Evolutionary conservation across 768 basidiomycete species (phyloP), one percentile per base, ranked within the genome.

Genomic region (Boletus patriciae): DNA sequence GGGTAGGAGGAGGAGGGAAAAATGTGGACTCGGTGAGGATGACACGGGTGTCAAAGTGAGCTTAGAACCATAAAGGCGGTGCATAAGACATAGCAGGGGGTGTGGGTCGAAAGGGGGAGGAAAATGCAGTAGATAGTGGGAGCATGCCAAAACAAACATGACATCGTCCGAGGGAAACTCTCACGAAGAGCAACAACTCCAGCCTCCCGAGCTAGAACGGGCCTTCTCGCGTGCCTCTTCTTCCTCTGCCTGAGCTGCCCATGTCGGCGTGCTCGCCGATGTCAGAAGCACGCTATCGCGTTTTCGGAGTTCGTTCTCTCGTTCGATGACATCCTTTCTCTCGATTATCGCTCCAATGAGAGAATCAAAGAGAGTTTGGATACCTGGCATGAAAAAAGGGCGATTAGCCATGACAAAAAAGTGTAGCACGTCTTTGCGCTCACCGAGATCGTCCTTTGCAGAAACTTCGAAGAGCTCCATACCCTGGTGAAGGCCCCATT

Each of bases 381-480:
- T 88, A 52, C 94, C 94, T 94, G 54, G 19, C 50, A 60, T 27
- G 49, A 31, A 29, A 37, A 54, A 11, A 16, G 25, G 57, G n/a
- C 12, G 33, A 23, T 65, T 33, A 63, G 50, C 40, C 55, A 44
- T 61, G 54, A 54, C 58, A 66, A 58, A 47, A 12, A 10, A 54
- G 25, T 2, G 3, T 27, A 49, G 18, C 33, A 50, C 19, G 27
- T 46, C 38, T 40, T 33, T 27, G 19, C 23, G 18, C 64, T 60
- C 59, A 94, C 93, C 94, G 33, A 75, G 66, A 66, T 91, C 88
- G 64, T 94, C 92, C 73, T 94, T 94, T 51, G 94, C 89, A 43
- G 92, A 94, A 19, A 96, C 92, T 69, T 96, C 92, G 61, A 90
- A 92, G 18, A 95, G 80, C 66, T 90, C 88, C 85, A 94, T 92